Evolutionary conservation across 2,329 filamentous ascomycete genomes (phyloP).

Genomic region (Hypoxylon sp.): DNA sequence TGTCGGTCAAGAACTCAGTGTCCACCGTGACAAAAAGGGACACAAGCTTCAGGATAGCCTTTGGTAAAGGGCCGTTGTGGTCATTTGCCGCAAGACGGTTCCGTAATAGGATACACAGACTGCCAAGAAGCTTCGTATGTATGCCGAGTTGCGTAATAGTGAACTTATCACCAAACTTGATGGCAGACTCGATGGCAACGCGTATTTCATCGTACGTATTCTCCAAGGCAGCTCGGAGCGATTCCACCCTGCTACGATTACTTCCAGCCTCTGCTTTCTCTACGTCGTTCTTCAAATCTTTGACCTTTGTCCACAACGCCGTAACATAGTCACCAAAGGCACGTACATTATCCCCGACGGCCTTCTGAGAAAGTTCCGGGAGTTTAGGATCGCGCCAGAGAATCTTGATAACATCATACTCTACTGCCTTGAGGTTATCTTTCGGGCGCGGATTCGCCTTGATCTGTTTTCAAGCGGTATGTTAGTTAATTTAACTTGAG

Average conservation of each 20-base stretch:
- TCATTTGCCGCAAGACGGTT: conserved; percentile 66
- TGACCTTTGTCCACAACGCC: conserved; percentile 62
- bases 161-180: conserved; percentile 66
- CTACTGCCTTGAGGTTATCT: conserved; percentile 44
- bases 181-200: conserved; percentile 66
- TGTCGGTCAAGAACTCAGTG: conserved; percentile 69
- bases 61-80: conserved; percentile 66
- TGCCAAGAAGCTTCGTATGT: conserved; percentile 68
- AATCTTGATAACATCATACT: conserved; percentile 49
- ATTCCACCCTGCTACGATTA: conserved; percentile 49
- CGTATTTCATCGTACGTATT: conserved; percentile 64
- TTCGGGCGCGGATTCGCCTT: conserved; percentile 41
- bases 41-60: conserved; percentile 71
- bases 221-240: conserved; percentile 58
- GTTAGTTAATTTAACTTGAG: conserved; percentile 12
- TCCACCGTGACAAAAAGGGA: conserved; percentile 72
- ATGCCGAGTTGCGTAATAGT: conserved; percentile 70
- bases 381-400: conserved; percentile 46
- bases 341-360: conserved; percentile 55
- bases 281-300: conserved; percentile 59
- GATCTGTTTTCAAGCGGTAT: conserved; percentile 33
- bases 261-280: conserved; percentile 45
- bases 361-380: conserved; percentile 51
- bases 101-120: conserved; percentile 67
- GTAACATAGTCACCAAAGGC: conserved; percentile 67